Evolutionary conservation across 192 early-diverging fungal genomes (phyloP).

Genomic region (Neocallimastix lanati): DNA sequence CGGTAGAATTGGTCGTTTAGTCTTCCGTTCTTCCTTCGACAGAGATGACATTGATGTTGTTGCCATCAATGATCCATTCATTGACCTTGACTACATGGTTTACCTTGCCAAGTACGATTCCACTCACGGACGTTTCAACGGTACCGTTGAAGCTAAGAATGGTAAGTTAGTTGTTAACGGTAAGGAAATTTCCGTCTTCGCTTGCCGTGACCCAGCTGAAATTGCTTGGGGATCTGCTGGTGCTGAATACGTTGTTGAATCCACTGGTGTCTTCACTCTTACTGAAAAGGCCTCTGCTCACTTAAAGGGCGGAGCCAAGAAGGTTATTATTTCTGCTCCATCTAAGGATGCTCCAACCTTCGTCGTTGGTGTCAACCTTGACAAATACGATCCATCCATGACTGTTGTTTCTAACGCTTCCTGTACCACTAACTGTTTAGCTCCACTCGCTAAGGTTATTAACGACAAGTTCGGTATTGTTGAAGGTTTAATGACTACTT

Average conservation of each 20-base stretch:
- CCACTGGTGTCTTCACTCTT: slow-evolving; percentile 95
- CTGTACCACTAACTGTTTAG: no score
- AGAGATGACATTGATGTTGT: slow-evolving; percentile 58
- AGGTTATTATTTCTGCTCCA: no score
- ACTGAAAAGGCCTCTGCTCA: slow-evolving; percentile 80
- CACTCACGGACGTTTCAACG: slow-evolving; percentile 89
- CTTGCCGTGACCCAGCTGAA: slow-evolving; percentile 56
- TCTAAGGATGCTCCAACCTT: no score
- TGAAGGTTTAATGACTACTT: no score
- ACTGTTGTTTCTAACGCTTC: no score
- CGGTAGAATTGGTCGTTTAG: slow-evolving; percentile 96
- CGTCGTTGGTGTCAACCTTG: no score
- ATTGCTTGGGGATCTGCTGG: slow-evolving; percentile 74
- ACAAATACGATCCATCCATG: no score
- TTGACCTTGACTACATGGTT: slow-evolving; percentile 87
- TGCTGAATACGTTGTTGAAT: slow-evolving; percentile 91
- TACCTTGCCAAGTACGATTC: slow-evolving; percentile 76
- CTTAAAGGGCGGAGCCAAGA: no score
- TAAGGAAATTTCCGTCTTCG: slow-evolving; percentile 49
- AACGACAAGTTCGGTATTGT: no score
- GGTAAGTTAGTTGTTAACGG: slow-evolving; percentile 86
- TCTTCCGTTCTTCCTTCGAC: slow-evolving; percentile 70
- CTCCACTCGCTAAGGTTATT: no score
- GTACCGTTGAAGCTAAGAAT: slow-evolving; percentile 55
- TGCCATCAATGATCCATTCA: slow-evolving; percentile 95